Evolutionary conservation across 805 yeast genomes (phyloP).

Genomic region (Lipomyces spencermartinsiae): DNA sequence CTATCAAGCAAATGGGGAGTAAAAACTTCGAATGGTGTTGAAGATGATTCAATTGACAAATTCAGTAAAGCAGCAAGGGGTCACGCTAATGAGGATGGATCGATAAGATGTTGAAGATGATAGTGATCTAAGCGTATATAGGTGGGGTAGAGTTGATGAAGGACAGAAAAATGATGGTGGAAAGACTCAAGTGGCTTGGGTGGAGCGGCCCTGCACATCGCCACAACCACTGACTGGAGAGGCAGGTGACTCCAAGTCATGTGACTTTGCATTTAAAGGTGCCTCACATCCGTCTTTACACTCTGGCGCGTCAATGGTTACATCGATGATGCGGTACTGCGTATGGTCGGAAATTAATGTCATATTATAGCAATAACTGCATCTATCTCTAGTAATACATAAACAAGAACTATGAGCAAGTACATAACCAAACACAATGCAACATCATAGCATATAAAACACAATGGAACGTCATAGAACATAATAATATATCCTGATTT

Average conservation of each 20-base stretch:
- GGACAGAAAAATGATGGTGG: background rate
- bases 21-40: background rate
- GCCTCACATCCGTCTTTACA: too few relatives aligned
- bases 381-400: background rate
- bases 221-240: too few relatives aligned
- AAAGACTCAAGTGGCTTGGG: too few relatives aligned
- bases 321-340: too few relatives aligned
- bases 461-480: background rate
- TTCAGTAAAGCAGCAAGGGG: slow-evolving; percentile 3
- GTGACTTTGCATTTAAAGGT: too few relatives aligned
- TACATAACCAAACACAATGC: background rate
- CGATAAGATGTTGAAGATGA: background rate
- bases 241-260: too few relatives aligned
- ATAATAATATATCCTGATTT: too few relatives aligned
- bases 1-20: background rate
- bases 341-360: too few relatives aligned
- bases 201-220: too few relatives aligned
- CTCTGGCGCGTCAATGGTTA: too few relatives aligned
- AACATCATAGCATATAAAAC: background rate
- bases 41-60: background rate
- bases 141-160: background rate
- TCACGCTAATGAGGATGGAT: background rate
- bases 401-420: background rate
- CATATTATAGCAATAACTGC: background rate
- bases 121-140: too few relatives aligned